Percentiles rank a stretch among this genome's conserved stretches.
Conservation (phyloP, 176 grass and related monocot genomes). For the Thinopyrum elongatum region DNA sequence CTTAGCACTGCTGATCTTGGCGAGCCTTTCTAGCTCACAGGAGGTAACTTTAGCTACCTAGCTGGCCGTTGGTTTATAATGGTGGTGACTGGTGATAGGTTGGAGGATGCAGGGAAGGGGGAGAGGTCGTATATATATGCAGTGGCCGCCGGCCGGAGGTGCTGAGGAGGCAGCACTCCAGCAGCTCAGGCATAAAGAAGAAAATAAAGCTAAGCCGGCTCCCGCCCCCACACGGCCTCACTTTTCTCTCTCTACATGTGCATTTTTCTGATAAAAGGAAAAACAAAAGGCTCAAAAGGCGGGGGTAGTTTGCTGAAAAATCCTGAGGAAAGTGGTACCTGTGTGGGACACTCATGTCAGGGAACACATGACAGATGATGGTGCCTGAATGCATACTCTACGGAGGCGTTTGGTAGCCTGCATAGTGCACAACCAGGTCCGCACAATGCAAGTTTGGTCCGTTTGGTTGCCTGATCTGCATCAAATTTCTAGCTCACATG, state of each 20-base stretch:
- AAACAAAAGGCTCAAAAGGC: background rate
- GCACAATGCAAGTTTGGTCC: too few relatives aligned
- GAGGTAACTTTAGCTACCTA: background rate
- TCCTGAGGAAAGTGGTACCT: background rate
- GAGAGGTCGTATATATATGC: slow-evolving; percentile 29
- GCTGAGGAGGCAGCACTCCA: slow-evolving; percentile 31
- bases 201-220: slow-evolving; percentile 9
- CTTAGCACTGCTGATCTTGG: background rate
- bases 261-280: background rate
- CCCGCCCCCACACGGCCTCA: background rate
- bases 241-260: background rate
- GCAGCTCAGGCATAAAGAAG: slow-evolving; percentile 49
- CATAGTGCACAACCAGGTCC: too few relatives aligned
- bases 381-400: background rate
- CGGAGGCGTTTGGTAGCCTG: too few relatives aligned
- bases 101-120: background rate
- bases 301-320: background rate
- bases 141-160: background rate
- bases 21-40: background rate
- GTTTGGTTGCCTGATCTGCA: too few relatives aligned
- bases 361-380: background rate
- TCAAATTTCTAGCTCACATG: too few relatives aligned
- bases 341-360: background rate
- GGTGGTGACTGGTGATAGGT: background rate
- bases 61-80: background rate